These are phyloP conservation scores for Yamadazyma spencermartinsiae DNA, from an alignment of 1,139 yeast genomes.

Conservation along the genomic window DNA sequence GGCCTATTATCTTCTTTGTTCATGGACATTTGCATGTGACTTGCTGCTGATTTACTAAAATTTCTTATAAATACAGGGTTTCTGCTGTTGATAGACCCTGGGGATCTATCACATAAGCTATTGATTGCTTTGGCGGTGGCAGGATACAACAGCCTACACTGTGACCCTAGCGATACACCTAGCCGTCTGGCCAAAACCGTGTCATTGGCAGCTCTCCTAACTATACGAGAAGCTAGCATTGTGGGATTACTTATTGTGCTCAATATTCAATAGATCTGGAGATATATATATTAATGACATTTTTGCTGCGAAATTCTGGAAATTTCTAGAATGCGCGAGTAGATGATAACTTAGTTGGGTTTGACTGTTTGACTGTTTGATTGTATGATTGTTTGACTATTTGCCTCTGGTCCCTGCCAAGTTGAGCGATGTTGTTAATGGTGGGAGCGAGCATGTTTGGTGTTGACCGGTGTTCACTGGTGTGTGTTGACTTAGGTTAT, in stretches of 20 bases:
- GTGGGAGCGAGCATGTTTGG: too few relatives aligned
- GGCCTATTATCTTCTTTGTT: slow-evolving; percentile 61
- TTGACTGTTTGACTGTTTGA: too few relatives aligned
- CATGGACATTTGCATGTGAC: slow-evolving; percentile 33
- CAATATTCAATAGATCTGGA: too few relatives aligned
- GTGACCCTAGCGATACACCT: neutral
- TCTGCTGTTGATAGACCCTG: neutral
- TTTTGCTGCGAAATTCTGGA: slow-evolving; percentile 15
- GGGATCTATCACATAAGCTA: neutral
- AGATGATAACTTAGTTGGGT: too few relatives aligned
- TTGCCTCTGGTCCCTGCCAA: slow-evolving; percentile 1
- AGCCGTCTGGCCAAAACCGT: neutral
- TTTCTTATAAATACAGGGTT: slow-evolving; percentile 6
- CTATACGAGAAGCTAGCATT: neutral
- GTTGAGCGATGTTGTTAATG: too few relatives aligned
- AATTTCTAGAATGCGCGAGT: slow-evolving; percentile 14
- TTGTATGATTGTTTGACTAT: too few relatives aligned
- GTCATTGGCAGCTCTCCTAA: neutral
- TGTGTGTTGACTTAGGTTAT: too few relatives aligned
- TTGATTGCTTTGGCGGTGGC: neutral
- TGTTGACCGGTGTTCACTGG: too few relatives aligned
- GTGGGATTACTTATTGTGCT: too few relatives aligned
- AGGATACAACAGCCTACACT: neutral
- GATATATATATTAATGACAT: neutral
- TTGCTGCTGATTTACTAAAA: slow-evolving; percentile 7